Conservation (phyloP, 1,284 basidiomycete species). For the Boletus holoroseus region DNA sequence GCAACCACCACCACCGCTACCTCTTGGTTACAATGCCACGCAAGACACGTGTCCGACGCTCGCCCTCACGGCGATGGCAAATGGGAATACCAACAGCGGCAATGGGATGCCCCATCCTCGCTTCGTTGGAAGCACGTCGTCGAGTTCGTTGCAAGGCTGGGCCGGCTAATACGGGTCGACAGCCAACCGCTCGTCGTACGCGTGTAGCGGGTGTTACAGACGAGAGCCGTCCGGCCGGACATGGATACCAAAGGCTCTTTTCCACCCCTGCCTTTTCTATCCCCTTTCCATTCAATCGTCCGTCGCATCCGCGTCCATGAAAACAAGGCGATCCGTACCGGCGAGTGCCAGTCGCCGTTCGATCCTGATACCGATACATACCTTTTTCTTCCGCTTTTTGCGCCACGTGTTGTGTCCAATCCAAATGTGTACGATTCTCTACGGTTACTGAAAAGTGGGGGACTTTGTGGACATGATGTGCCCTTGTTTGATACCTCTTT, state of each 20-base stretch:
- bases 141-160: constrained; percentile 32
- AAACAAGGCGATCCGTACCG: neutral
- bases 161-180: constrained; percentile 21
- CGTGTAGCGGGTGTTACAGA: neutral
- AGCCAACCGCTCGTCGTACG: neutral
- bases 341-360: neutral
- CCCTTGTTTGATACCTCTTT: constrained; percentile 7
- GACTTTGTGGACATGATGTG: constrained; percentile 20
- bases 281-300: neutral
- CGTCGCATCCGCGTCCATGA: neutral
- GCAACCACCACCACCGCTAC: constrained; percentile 10
- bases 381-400: neutral
- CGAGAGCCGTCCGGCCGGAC: neutral
- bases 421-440: constrained; percentile 10
- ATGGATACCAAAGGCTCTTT: neutral
- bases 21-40: constrained; percentile 10
- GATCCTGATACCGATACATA: too few species aligned
- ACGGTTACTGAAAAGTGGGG: constrained; percentile 5
- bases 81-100: constrained; percentile 4
- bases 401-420: neutral
- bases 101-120: constrained; percentile 3
- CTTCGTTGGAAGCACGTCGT: constrained; percentile 24
- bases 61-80: neutral
- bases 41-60: constrained; percentile 6
- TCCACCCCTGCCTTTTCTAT: neutral